Percentiles rank a stretch among this genome's conserved stretches.
Conservation (phyloP, 495 filamentous ascomycete species). For the Podospora bellae-mahoneyi region DNA sequence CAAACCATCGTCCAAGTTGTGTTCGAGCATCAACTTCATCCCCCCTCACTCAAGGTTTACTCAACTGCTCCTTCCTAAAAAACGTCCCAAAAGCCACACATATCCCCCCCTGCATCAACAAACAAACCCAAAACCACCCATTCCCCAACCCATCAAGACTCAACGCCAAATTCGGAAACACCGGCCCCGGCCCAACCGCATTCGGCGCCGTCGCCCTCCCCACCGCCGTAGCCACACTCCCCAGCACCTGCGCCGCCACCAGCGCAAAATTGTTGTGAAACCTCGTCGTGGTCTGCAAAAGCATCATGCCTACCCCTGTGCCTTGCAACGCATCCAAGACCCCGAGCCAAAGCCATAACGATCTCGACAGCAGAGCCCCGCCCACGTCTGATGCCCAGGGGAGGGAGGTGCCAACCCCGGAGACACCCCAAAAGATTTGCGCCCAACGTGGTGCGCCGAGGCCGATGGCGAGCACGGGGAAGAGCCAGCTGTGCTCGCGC, state of each 20-base stretch:
- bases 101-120: conserved; percentile 57
- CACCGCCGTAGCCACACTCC: conserved; percentile 51
- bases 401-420: conserved; percentile 52
- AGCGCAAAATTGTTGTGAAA: conserved; percentile 57
- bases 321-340: conserved; percentile 58
- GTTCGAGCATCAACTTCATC: not conserved
- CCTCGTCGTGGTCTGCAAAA: conserved; percentile 57
- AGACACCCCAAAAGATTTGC: conserved; percentile 60
- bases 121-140: conserved; percentile 62
- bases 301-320: conserved; percentile 59
- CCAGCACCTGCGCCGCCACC: conserved; percentile 54
- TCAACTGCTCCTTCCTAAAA: conserved; percentile 68
- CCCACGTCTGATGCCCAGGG: conserved; percentile 53
- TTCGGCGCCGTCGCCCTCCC: conserved; percentile 56
- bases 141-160: conserved; percentile 46
- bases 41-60: conserved; percentile 49
- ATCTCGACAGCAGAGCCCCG: conserved; percentile 48
- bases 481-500: conserved; percentile 58
- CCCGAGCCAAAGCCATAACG: conserved; percentile 61
- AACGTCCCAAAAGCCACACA: conserved; percentile 62
- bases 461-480: conserved; percentile 61
- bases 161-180: conserved; percentile 57
- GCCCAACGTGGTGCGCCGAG: conserved; percentile 60
- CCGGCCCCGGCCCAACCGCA: conserved; percentile 51
- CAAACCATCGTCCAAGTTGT: not conserved